Base-by-base conservation (phyloP, 2,329 filamentous ascomycete genomes). In the Fragosphaeria purpurea region DNA sequence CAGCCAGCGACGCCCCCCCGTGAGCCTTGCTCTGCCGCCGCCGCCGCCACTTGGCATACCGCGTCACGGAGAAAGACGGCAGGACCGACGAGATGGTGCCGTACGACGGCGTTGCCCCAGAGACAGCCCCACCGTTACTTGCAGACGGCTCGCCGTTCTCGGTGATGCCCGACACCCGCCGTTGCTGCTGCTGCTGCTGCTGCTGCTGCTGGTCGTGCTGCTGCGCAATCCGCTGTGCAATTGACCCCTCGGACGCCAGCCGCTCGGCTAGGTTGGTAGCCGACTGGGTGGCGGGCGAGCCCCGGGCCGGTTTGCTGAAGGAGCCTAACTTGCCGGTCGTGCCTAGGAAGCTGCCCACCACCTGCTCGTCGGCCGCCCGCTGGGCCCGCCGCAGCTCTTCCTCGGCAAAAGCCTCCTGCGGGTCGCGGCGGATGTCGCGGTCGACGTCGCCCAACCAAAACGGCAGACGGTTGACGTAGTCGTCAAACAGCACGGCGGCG, bases 361-460 rank as follows among this genome's bases (percentile, higher is more conserved):
- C 88, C 60, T 89, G 80, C 50, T 93, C 88, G 55, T 95, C 88
- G 61, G 94, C 88, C 1, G 86, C 88, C 43, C 82, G 81, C 63
- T 86, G 86, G 32, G 85, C 85, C 53, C 85, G 83, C 52, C 85
- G 81, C 65, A 91, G 83, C 65, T 95, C 89, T 65, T 97, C 90
- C 60, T 93, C 85, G 57, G 94, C 86, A 63, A 95, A 96, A 0
- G 91, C 91, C 55, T 80, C 78, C 64, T 93, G 86, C 0, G 93
- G 93, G 63, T 97, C 90, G 63, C 87, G 88, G 58, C 91, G 84
- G 62, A 98, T 98, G 63, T 98, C 93, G 35, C 80, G 87, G 63
- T 96, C 91, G 42, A 97, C 76, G 55, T 95, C 86, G 60, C 85
- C 85, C 37, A 97, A 78, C 93, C 93, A 98, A 71, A 97, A 96